Percentiles rank a stretch among this genome's conserved stretches.
These are phyloP conservation scores for Cudoniella acicularis DNA, from an alignment of 495 filamentous ascomycete genomes.

Conservation along the genomic window DNA sequence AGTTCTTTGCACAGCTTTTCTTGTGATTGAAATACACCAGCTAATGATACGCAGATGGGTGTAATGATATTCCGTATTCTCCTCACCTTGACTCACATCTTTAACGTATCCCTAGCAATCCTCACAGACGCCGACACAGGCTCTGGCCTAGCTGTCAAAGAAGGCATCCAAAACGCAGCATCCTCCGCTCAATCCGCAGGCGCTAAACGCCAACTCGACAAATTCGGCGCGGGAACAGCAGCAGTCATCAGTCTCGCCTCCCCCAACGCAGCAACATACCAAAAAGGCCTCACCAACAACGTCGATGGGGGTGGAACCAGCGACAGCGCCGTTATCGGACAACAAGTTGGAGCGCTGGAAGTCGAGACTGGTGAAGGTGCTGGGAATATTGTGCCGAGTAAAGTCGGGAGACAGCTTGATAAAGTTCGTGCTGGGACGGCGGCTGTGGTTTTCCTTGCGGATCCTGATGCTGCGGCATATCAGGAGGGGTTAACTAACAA, in stretches of 20 bases:
- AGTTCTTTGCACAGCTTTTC: too few species aligned
- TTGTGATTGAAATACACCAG: too few species aligned
- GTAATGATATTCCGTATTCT: too few species aligned
- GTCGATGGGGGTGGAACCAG: slow-evolving; percentile 7
- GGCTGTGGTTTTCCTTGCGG: background rate
- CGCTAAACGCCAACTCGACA: slow-evolving; percentile 14
- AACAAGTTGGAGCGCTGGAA: slow-evolving; percentile 7
- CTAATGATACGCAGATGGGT: too few species aligned
- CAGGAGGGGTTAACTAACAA: slow-evolving; percentile 4
- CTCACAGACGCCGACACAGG: slow-evolving; percentile 6
- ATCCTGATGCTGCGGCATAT: slow-evolving; percentile 4
- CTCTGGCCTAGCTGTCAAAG: slow-evolving; percentile 10
- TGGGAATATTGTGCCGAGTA: slow-evolving; percentile 5
- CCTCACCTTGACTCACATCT: too few species aligned
- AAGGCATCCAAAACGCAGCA: slow-evolving; percentile 5
- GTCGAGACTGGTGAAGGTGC: slow-evolving; percentile 6
- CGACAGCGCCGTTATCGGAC: slow-evolving; percentile 6
- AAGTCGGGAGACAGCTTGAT: background rate
- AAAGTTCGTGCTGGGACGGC: background rate
- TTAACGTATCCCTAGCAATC: too few species aligned
- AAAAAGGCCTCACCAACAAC: slow-evolving; percentile 1
- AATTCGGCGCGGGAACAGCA: slow-evolving; percentile 4
- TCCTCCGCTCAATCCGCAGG: slow-evolving; percentile 7
- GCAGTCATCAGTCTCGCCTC: background rate
- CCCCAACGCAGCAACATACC: background rate